Percentiles rank a stretch among this genome's conserved stretches.
Conservation (phyloP, 768 basidiomycete genomes). For the Omphalotus guepiniiformis region DNA sequence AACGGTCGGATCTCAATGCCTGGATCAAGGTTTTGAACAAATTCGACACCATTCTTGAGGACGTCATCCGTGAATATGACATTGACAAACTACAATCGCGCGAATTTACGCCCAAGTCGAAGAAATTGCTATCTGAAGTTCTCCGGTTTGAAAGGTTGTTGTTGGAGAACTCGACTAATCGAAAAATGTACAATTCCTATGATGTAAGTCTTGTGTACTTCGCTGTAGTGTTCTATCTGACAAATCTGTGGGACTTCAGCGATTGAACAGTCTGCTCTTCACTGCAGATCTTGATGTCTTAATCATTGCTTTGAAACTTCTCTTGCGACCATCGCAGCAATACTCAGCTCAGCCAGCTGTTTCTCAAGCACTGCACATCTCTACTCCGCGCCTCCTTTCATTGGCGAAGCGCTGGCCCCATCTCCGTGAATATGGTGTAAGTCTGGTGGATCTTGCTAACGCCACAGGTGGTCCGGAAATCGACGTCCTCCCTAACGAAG, state of each 20-base stretch:
- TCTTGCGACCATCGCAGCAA: conserved; percentile 92
- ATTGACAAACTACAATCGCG: conserved; percentile 81
- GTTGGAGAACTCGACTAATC: conserved; percentile 95
- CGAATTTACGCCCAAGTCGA: conserved; percentile 70
- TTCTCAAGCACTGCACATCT: conserved; percentile 77
- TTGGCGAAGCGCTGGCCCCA: conserved; percentile 85
- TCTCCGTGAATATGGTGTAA: conserved; percentile 74
- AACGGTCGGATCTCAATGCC: conserved; percentile 92
- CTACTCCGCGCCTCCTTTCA: conserved; percentile 73
- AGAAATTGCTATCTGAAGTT: conserved; percentile 74
- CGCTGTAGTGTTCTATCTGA: conserved; percentile 8
- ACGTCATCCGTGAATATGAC: conserved; percentile 77
- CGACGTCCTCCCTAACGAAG: conserved; percentile 64
- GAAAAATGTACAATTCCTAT: conserved; percentile 94
- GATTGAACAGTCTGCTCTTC: conserved; percentile 82
- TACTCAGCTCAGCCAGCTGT: conserved; percentile 87
- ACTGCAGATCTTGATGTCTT: conserved; percentile 89
- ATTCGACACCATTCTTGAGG: conserved; percentile 87
- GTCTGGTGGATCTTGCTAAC: conserved; percentile 68
- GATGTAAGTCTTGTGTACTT: conserved; percentile 63
- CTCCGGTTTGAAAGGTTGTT: conserved; percentile 85
- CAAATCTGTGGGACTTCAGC: conserved; percentile 41
- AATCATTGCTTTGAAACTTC: conserved; percentile 74
- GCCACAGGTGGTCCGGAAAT: conserved; percentile 47
- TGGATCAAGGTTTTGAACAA: conserved; percentile 97